Percentiles rank a stretch among this genome's conserved stretches.
These are phyloP conservation scores for Lentinus polychrous DNA, from an alignment of 1,284 basidiomycete species.

Conservation along the genomic window DNA sequence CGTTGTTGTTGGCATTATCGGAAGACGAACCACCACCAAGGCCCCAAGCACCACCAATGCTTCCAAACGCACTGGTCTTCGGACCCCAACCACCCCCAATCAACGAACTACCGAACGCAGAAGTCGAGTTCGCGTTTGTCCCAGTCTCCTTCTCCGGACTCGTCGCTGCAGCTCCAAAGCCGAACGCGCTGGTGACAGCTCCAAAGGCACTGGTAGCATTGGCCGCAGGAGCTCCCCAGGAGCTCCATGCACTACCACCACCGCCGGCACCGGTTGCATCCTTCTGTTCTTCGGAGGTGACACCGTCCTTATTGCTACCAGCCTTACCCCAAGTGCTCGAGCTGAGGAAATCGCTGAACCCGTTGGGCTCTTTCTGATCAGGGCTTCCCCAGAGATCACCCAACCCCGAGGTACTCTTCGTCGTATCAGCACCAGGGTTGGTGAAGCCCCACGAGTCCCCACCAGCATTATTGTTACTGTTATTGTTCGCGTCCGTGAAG, in stretches of 20 bases:
- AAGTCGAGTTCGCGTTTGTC: neutral
- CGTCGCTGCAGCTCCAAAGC: neutral
- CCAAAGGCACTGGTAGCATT: neutral
- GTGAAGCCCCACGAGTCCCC: neutral
- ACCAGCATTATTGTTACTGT: neutral
- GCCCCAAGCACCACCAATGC: neutral
- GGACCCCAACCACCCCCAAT: neutral
- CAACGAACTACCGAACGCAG: neutral
- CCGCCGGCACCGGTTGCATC: slow-evolving; percentile 2
- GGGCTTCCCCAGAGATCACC: slow-evolving; percentile 15
- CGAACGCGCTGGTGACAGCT: neutral
- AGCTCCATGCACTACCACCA: slow-evolving; percentile 5
- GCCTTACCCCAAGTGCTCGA: slow-evolving; percentile 9
- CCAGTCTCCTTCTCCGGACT: neutral
- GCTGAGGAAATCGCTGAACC: slow-evolving; percentile 20
- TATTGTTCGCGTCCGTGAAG: neutral
- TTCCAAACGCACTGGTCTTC: slow-evolving; percentile 1
- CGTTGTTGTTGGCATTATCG: neutral
- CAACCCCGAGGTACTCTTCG: neutral
- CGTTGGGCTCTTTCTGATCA: slow-evolving; percentile 1
- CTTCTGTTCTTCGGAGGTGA: slow-evolving; percentile 11
- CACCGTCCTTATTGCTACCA: slow-evolving; percentile 1
- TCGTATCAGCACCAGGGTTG: slow-evolving; percentile 7
- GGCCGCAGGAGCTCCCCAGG: slow-evolving; percentile 5
- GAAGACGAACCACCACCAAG: neutral